phyloP scores from a whole-genome alignment of 805 yeast species.

The Sugiyamaella floridensis region DNA sequence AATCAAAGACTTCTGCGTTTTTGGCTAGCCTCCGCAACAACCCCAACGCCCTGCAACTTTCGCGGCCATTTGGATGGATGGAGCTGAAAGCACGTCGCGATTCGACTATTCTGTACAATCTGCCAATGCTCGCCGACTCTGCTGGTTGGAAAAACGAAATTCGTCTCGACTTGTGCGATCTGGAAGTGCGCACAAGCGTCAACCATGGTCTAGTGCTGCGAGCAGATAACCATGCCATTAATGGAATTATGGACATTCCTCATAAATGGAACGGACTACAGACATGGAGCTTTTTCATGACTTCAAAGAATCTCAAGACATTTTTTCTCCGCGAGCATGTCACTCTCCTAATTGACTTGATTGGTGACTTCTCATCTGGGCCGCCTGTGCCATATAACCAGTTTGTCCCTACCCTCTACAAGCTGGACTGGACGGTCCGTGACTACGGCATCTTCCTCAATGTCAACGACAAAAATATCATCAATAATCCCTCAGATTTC shows the following conservation, averaged over 20 bases:
- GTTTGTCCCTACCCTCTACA: slow-evolving; percentile 66
- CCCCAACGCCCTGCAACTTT: slow-evolving; percentile 27
- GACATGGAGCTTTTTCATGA: slow-evolving; percentile 55
- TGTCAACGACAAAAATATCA: slow-evolving; percentile 80
- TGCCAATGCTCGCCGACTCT: slow-evolving; percentile 48
- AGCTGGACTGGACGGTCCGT: slow-evolving; percentile 49
- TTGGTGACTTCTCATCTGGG: slow-evolving; percentile 72
- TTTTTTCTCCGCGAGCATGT: slow-evolving; percentile 80
- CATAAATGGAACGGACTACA: slow-evolving; percentile 76
- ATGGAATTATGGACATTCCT: slow-evolving; percentile 61
- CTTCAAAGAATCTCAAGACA: slow-evolving; percentile 46
- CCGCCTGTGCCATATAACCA: slow-evolving; percentile 57
- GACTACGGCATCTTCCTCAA: slow-evolving; percentile 61
- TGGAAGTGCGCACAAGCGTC: slow-evolving; percentile 73
- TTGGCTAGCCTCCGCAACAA: slow-evolving; percentile 26
- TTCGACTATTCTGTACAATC: slow-evolving; percentile 41
- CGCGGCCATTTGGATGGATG: slow-evolving; percentile 88
- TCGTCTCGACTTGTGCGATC: slow-evolving; percentile 40
- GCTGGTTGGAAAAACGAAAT: slow-evolving; percentile 52
- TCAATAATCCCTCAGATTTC: slow-evolving; percentile 81
- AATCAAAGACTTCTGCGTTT: slow-evolving; percentile 61
- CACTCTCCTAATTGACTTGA: slow-evolving; percentile 60
- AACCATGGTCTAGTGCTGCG: slow-evolving; percentile 75
- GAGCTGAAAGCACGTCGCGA: slow-evolving; percentile 57
- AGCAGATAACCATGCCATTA: slow-evolving; percentile 50